Evolutionary conservation across 2,329 filamentous ascomycete genomes (phyloP).

Genomic region (Botryotinia globosa): DNA sequence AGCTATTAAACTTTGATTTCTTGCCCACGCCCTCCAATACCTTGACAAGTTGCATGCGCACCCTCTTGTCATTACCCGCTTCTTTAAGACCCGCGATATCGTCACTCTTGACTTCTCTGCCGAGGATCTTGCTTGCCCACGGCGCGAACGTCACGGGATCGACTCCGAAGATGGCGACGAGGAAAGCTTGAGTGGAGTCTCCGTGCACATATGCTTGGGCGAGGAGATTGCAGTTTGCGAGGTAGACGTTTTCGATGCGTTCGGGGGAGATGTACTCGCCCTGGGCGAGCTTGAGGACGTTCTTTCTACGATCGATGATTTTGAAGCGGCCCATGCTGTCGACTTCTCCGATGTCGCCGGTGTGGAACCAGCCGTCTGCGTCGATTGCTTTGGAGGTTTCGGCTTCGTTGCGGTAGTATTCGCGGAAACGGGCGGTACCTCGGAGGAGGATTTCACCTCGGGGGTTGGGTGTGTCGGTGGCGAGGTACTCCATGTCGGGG

Average conservation of each 20-base stretch:
- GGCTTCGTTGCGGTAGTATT: constrained; percentile 86
- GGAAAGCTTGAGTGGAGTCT: constrained; percentile 73
- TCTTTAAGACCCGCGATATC: constrained; percentile 67
- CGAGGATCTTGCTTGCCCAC: constrained; percentile 75
- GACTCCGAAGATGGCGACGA: constrained; percentile 86
- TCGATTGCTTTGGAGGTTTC: constrained; percentile 83
- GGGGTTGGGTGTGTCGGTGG: constrained; percentile 82
- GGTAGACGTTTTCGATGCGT: constrained; percentile 91
- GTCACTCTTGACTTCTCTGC: constrained; percentile 58
- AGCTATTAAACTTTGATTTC: constrained; percentile 87
- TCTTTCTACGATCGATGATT: constrained; percentile 97
- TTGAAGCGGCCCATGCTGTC: constrained; percentile 83
- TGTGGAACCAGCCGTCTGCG: constrained; percentile 93
- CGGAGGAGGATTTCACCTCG: constrained; percentile 86
- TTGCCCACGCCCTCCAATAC: constrained; percentile 75
- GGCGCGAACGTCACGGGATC: constrained; percentile 80
- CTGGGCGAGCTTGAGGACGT: constrained; percentile 96
- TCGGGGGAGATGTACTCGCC: constrained; percentile 98
- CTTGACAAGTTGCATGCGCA: constrained; percentile 72
- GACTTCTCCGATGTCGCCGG: constrained; percentile 84
- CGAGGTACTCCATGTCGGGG: constrained; percentile 89
- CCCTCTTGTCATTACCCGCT: constrained; percentile 65
- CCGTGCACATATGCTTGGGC: constrained; percentile 87
- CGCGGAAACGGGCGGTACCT: constrained; percentile 74
- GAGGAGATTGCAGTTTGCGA: constrained; percentile 75